Base-by-base conservation (phyloP, 192 early-diverging fungal genomes). In the Dispira parvispora region DNA sequence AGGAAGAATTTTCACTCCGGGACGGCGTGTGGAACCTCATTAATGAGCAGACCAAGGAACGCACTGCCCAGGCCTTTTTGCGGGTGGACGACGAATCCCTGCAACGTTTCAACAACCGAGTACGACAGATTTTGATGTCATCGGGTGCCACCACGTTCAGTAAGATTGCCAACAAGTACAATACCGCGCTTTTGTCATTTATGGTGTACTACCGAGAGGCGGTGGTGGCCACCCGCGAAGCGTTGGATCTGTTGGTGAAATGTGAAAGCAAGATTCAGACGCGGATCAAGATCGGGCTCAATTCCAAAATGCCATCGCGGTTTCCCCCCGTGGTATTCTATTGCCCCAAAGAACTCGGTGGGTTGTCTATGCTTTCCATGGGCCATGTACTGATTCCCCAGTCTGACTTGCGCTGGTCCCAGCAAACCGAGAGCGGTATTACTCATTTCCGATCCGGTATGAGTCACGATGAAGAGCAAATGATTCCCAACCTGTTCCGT, bases 191-290 rank as follows among this genome's bases (percentile, higher is more conserved):
- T 50, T 94, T 96, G 65, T 92, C 93, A 2, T 69, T 99, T 66
- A 96, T 99, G 92, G 92, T 91, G 10, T 99, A 99, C 73, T 96
- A 83, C 76, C 88, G 96, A 68, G 96, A 99, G 71, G 94, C 94
- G 8, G 93, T 97, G 25, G 88, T 99, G 11, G 92, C 96, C 65
- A 99, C 96, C 0, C 86, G 94, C 27, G 96, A 99, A 74, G 75
- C 95, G 54, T 77, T 99, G 49, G 96, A 99, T 71, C 78, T 99
- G 63, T 78, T 99, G 47, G 96, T 99, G 45, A 97, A 96, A 76
- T 88, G 85, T 55, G 96, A 99, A 70, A 99, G 94, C 73, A 97
- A 97, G 78, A 94, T 99, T 61, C 96, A 99, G 75, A 89, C 94
- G 28, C 88, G 96, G 77, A 86, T 99, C 73, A 99, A 96, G 83